Conservation (phyloP, 257 asterid genomes). For the Solanum arcanum region DNA sequence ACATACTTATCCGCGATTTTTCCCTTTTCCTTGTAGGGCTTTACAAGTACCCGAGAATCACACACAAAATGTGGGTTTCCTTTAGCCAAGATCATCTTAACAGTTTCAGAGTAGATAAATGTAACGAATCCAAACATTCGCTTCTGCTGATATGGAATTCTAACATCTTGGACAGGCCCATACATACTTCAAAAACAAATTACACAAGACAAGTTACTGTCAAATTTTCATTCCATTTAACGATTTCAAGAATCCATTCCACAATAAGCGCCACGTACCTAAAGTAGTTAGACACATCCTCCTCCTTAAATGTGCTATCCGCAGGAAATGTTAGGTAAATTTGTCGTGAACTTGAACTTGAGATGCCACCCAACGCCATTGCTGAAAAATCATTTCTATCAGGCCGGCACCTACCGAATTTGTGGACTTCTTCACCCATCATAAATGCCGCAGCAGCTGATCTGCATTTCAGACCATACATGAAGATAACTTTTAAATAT, state of each 20-base stretch:
- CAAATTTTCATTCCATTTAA: not conserved
- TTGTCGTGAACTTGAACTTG: conserved; percentile 59
- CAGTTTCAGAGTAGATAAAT: conserved; percentile 49
- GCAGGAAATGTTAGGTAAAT: conserved; percentile 91
- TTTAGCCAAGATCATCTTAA: conserved; percentile 44
- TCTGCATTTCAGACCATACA: conserved; percentile 5
- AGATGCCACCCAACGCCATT: conserved; percentile 43
- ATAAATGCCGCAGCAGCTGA: conserved; percentile 22
- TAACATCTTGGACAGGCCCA: conserved; percentile 64
- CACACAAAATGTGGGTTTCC: conserved; percentile 61
- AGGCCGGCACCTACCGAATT: conserved; percentile 18
- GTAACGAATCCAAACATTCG: conserved; percentile 96
- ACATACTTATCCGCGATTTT: conserved; percentile 67
- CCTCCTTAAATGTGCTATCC: conserved; percentile 83
- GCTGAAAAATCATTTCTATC: conserved; percentile 40
- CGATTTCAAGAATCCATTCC: not conserved
- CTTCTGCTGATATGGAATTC: conserved; percentile 63
- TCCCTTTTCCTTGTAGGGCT: conserved; percentile 63
- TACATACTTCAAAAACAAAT: conserved; percentile 38
- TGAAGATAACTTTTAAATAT: not conserved
- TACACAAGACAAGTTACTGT: not conserved
- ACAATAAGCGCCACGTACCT: conserved; percentile 27
- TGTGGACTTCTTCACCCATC: conserved; percentile 32
- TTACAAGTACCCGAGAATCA: conserved; percentile 53
- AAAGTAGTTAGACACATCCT: conserved; percentile 80